Evolutionary conservation across 208 protist species (phyloP).

Genomic region (Trypanosoma caninum): DNA sequence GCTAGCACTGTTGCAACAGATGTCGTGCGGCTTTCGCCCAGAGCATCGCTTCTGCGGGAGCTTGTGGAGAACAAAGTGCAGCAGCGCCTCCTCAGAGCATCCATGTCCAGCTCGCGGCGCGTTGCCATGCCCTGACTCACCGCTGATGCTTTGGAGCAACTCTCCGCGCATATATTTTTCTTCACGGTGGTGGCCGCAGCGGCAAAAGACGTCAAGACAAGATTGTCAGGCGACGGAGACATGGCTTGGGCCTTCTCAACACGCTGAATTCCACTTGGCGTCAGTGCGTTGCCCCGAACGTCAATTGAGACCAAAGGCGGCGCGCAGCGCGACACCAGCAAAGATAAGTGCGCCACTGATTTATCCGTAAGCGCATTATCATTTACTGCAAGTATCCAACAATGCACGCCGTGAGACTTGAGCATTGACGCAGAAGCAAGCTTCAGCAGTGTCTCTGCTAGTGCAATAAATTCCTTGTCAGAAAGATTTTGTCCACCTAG

Average conservation of each 20-base stretch:
- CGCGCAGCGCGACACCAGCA: conserved; percentile 34
- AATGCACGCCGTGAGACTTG: conserved; percentile 8
- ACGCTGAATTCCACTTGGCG: neutral
- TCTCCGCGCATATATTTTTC: neutral
- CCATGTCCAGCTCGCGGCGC: conserved; percentile 5
- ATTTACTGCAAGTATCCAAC: conserved; percentile 20
- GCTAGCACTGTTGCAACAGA: neutral
- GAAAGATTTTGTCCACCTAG: conserved; percentile 31
- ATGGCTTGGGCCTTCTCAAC: conserved; percentile 2
- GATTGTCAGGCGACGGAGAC: neutral
- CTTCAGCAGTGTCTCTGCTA: conserved; percentile 61
- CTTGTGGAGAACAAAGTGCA: conserved; percentile 41
- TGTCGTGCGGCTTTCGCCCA: neutral
- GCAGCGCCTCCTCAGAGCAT: conserved; percentile 52
- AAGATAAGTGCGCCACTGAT: conserved; percentile 35
- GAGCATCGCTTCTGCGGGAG: neutral
- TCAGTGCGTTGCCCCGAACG: conserved; percentile 1
- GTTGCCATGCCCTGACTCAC: neutral
- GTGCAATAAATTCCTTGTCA: conserved; percentile 51
- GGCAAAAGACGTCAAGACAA: neutral
- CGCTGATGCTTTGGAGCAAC: neutral
- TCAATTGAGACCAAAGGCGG: conserved; percentile 6
- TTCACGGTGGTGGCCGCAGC: neutral
- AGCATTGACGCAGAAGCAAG: conserved; percentile 10
- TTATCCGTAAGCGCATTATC: conserved; percentile 50